Percentiles rank a stretch among this genome's conserved stretches.
phyloP scores from a whole-genome alignment of 306 rosid genomes.

The Cotoneaster glaucophyllus region DNA sequence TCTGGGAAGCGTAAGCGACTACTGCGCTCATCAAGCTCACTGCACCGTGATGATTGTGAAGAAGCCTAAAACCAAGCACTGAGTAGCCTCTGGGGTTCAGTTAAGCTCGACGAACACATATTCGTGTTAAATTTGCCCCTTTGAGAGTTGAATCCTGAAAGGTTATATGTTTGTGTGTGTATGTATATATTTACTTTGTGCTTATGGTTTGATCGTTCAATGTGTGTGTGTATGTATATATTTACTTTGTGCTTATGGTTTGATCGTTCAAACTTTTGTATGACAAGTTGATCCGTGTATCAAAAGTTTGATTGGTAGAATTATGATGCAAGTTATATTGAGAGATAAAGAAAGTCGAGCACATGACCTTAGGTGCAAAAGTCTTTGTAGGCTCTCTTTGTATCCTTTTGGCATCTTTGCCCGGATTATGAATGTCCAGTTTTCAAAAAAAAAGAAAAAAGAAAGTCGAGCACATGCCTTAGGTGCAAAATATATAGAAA shows the following conservation, averaged over 20 bases:
- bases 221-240: background rate
- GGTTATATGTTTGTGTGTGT: background rate
- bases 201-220: background rate
- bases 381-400: no score
- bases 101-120: background rate
- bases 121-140: background rate
- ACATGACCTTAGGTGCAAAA: no score
- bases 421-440: no score
- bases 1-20: conserved; percentile 79
- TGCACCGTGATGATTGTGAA: conserved; percentile 75
- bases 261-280: background rate
- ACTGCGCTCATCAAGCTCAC: conserved; percentile 72
- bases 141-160: background rate
- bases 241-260: background rate
- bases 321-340: background rate
- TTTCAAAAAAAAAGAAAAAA: no score
- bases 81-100: background rate
- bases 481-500: no score
- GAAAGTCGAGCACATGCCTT: no score
- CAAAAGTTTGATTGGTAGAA: background rate
- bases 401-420: no score
- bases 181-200: no score
- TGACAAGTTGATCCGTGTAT: background rate
- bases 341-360: no score
- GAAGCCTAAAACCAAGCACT: conserved; percentile 50